Percentiles rank a stretch among this genome's conserved stretches.
Conservation (phyloP, 257 asterid genomes). For the Solanum etuberosum region DNA sequence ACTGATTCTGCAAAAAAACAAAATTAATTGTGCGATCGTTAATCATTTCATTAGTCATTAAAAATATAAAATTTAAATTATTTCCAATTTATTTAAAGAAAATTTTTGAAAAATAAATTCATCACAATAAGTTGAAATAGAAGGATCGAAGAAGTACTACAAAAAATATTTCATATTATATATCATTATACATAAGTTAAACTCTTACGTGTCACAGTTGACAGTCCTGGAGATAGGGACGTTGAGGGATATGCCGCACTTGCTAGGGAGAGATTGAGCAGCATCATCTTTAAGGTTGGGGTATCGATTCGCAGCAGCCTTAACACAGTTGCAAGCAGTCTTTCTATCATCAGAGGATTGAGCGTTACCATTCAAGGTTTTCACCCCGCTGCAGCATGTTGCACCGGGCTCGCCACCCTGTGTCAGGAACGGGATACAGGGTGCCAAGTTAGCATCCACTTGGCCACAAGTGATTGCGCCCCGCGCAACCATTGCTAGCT, state of each 20-base stretch:
- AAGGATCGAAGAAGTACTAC: not conserved
- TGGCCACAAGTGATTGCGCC: slow-evolving; percentile 13
- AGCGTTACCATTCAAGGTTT: slow-evolving; percentile 5
- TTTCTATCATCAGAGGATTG: slow-evolving; percentile 12
- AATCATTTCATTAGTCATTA: not conserved
- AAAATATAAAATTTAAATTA: too few species aligned
- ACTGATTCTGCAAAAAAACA: not conserved
- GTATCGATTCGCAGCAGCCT: slow-evolving; percentile 19
- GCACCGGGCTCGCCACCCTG: slow-evolving; percentile 11
- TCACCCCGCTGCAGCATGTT: slow-evolving; percentile 23
- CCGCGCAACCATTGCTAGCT: not conserved
- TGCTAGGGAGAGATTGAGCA: slow-evolving; percentile 21
- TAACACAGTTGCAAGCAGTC: slow-evolving; percentile 23
- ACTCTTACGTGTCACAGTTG: slow-evolving; percentile 22
- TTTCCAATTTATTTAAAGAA: too few species aligned
- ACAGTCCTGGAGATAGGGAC: slow-evolving; percentile 29
- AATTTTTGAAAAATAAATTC: too few species aligned
- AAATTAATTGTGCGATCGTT: not conserved
- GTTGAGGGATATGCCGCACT: slow-evolving; percentile 24
- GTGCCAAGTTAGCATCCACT: slow-evolving; percentile 18
- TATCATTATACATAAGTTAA: not conserved
- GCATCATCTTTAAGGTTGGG: slow-evolving; percentile 24
- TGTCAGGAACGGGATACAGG: slow-evolving; percentile 25
- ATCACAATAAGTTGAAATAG: not conserved
- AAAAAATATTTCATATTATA: not conserved